These are phyloP conservation scores for Neofusicoccum laricinum DNA, from an alignment of 2,329 filamentous ascomycete species.

Conservation along the genomic window DNA sequence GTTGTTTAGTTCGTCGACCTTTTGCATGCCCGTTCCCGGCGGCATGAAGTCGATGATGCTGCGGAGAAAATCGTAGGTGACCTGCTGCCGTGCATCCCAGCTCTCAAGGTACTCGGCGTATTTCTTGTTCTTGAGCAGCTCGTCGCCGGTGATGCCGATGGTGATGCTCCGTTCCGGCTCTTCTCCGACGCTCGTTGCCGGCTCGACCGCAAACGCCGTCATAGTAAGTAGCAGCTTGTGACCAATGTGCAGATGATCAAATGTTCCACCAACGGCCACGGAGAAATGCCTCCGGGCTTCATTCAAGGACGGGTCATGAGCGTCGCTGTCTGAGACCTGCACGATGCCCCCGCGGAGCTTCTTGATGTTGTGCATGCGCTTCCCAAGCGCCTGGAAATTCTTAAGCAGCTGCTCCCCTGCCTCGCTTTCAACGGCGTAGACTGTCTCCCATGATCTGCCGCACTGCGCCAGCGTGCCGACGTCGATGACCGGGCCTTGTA, in stretches of 20 bases:
- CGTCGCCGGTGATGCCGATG: slow-evolving; percentile 85
- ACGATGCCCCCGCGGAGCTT: slow-evolving; percentile 36
- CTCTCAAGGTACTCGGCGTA: slow-evolving; percentile 76
- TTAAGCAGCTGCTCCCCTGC: slow-evolving; percentile 58
- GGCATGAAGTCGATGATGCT: slow-evolving; percentile 59
- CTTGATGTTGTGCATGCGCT: slow-evolving; percentile 31
- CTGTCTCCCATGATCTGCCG: slow-evolving; percentile 58
- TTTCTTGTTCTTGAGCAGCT: slow-evolving; percentile 84
- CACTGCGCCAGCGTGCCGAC: slow-evolving; percentile 47
- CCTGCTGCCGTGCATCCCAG: slow-evolving; percentile 71
- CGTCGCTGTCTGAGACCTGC: slow-evolving; percentile 21
- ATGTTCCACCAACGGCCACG: slow-evolving; percentile 87
- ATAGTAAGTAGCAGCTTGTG: slow-evolving; percentile 97
- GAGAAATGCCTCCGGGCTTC: slow-evolving; percentile 48
- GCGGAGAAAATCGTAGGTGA: slow-evolving; percentile 68
- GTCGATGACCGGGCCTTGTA: slow-evolving; percentile 50
- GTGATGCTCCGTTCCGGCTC: slow-evolving; percentile 57
- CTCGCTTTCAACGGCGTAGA: slow-evolving; percentile 67
- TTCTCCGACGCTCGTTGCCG: slow-evolving; percentile 20
- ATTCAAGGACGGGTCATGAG: slow-evolving; percentile 3
- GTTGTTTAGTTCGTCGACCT: slow-evolving; percentile 44
- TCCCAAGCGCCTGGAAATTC: slow-evolving; percentile 37
- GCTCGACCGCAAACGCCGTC: slow-evolving; percentile 66
- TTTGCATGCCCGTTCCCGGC: slow-evolving; percentile 42
- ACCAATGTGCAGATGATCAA: slow-evolving; percentile 91